A percentile compares a stretch with the other conserved stretches of the same genome.
Conservation (phyloP, 1,139 yeast species). For the Kodamaea sp. region DNA sequence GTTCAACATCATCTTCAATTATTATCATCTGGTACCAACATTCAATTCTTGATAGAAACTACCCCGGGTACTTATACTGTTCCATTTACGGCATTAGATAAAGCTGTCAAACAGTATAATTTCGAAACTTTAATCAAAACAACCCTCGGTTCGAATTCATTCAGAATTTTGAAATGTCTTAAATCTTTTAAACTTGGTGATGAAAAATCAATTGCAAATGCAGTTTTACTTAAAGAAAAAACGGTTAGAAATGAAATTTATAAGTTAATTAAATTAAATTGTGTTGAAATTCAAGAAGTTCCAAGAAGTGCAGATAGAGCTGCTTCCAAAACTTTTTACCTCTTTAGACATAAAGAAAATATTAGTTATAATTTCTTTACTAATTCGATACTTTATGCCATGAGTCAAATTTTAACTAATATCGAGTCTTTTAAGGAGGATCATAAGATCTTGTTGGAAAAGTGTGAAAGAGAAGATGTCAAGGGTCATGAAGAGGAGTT, state of each 20-base stretch:
- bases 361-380: slow-evolving; percentile 50
- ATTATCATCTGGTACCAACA: slow-evolving; percentile 30
- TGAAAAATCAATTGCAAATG: slow-evolving; percentile 76
- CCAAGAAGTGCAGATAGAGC: slow-evolving; percentile 92
- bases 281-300: slow-evolving; percentile 80
- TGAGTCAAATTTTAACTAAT: slow-evolving; percentile 60
- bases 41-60: slow-evolving; percentile 26
- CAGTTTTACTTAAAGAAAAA: slow-evolving; percentile 72
- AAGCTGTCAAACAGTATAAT: slow-evolving; percentile 48
- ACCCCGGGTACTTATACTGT: slow-evolving; percentile 42
- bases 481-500: slow-evolving; percentile 76
- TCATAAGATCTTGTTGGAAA: slow-evolving; percentile 66
- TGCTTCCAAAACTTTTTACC: slow-evolving; percentile 80
- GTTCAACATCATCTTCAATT: slow-evolving; percentile 50
- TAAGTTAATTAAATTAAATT: slow-evolving; percentile 52
- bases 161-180: slow-evolving; percentile 64
- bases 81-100: slow-evolving; percentile 41
- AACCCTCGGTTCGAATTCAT: slow-evolving; percentile 55
- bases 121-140: slow-evolving; percentile 61
- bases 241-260: slow-evolving; percentile 67
- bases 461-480: slow-evolving; percentile 87
- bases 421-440: slow-evolving; percentile 56
- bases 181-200: slow-evolving; percentile 69
- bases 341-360: slow-evolving; percentile 71
- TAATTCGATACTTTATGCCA: slow-evolving; percentile 34